These are phyloP conservation scores for Flaveria robusta DNA, from an alignment of 129 eudicot species.

Conservation along the genomic window DNA sequence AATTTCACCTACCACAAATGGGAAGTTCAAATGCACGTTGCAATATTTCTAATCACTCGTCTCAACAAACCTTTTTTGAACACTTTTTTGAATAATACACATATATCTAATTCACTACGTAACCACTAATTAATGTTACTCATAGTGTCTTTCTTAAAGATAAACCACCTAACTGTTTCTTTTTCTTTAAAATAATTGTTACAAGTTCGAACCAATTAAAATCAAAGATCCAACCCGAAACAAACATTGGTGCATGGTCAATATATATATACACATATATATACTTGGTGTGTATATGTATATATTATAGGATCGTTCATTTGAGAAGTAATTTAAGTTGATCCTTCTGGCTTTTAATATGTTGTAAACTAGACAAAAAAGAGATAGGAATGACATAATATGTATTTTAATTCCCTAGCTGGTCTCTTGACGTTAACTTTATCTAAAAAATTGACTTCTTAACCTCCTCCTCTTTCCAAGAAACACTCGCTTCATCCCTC, in stretches of 20 bases:
- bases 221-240: not conserved
- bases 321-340: too few relatives aligned
- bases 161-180: not conserved
- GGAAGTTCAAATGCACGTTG: constrained; percentile 20
- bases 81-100: not conserved
- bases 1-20: not conserved
- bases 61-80: constrained; percentile 10
- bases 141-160: not conserved
- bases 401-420: too few relatives aligned
- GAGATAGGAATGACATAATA: too few relatives aligned
- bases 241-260: not conserved
- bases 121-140: not conserved
- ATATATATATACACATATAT: too few relatives aligned
- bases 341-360: too few relatives aligned
- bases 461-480: too few relatives aligned
- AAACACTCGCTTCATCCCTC: too few relatives aligned
- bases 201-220: not conserved
- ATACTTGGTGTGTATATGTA: too few relatives aligned
- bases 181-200: not conserved
- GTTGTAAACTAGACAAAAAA: too few relatives aligned
- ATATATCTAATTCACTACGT: not conserved
- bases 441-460: too few relatives aligned
- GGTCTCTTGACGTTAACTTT: too few relatives aligned
- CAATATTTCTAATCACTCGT: constrained; percentile 2
- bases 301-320: too few relatives aligned